phyloP scores from a whole-genome alignment of 2,329 filamentous ascomycete species.

The Fusarium euwallaceae region DNA sequence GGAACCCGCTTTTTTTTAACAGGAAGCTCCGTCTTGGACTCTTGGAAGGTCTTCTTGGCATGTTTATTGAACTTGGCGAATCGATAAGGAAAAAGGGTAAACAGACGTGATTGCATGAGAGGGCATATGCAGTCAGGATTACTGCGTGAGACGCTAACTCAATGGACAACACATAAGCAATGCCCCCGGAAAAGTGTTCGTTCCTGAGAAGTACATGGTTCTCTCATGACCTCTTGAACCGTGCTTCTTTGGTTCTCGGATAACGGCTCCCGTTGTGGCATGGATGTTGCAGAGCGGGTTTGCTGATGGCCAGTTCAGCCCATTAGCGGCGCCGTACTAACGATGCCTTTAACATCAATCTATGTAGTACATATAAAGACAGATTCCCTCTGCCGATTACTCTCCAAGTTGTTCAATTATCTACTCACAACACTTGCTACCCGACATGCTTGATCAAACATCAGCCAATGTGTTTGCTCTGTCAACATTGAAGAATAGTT shows the following conservation, averaged over 20 bases:
- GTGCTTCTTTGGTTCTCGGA: neutral
- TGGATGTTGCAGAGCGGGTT: neutral
- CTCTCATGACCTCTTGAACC: neutral
- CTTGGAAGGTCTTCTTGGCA: neutral
- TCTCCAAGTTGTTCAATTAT: too few relatives aligned
- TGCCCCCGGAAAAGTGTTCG: neutral
- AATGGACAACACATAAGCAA: neutral
- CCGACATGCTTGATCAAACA: neutral
- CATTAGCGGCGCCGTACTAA: neutral
- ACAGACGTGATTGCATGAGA: neutral
- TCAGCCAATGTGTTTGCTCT: neutral
- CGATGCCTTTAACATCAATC: neutral
- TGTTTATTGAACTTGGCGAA: neutral
- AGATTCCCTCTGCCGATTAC: neutral
- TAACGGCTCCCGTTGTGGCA: neutral
- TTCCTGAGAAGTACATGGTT: constrained; percentile 3
- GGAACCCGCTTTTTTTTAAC: neutral
- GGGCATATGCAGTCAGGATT: constrained; percentile 1
- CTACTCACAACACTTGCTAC: neutral
- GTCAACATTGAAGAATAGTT: neutral
- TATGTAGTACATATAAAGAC: neutral
- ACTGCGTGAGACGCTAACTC: neutral
- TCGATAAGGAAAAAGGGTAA: neutral
- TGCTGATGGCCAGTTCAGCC: neutral
- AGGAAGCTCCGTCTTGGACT: neutral